A percentile compares a stretch with the other conserved stretches of the same genome.
phyloP scores from a whole-genome alignment of 768 basidiomycete genomes.

The Infundibulicybe gibba region DNA sequence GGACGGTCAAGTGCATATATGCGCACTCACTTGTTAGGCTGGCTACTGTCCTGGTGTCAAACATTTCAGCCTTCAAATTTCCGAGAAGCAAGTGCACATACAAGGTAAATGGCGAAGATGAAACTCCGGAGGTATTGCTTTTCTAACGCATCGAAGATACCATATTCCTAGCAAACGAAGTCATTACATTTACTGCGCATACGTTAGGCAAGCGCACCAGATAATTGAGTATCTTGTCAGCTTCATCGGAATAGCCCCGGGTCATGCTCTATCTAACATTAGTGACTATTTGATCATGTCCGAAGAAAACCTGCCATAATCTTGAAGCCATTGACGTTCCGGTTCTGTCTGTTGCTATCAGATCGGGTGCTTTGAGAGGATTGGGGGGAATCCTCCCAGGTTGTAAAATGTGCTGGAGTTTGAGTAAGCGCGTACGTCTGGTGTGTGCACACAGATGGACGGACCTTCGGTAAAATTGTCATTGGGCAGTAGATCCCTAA shows the following conservation, averaged over 20 bases:
- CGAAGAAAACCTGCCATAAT: constrained; percentile 46
- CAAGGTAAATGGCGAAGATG: constrained; percentile 83
- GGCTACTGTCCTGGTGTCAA: constrained; percentile 63
- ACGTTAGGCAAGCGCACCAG: constrained; percentile 39
- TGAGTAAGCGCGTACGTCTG: constrained; percentile 4
- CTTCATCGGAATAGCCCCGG: constrained; percentile 78
- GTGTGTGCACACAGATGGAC: constrained; percentile 3
- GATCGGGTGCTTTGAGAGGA: constrained; percentile 32
- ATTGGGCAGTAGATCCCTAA: constrained; percentile 70
- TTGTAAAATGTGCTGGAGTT: constrained; percentile 49
- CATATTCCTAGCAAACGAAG: constrained; percentile 60
- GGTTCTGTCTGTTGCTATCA: constrained; percentile 27
- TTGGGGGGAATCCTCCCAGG: constrained; percentile 36
- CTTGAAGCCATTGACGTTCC: constrained; percentile 60
- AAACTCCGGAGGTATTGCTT: constrained; percentile 84
- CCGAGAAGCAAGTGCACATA: constrained; percentile 25
- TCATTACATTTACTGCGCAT: constrained; percentile 1
- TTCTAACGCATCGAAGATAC: constrained; percentile 83
- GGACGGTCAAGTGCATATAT: constrained; percentile 19
- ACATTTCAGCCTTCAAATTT: constrained; percentile 3
- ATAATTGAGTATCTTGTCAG: constrained; percentile 78
- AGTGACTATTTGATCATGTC: too few species aligned
- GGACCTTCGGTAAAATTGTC: constrained; percentile 75
- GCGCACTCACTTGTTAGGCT: constrained; percentile 72
- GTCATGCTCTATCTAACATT: constrained; percentile 45